Base-by-base conservation (phyloP, 768 basidiomycete species). In the Pulveroboletus ravenelii region DNA sequence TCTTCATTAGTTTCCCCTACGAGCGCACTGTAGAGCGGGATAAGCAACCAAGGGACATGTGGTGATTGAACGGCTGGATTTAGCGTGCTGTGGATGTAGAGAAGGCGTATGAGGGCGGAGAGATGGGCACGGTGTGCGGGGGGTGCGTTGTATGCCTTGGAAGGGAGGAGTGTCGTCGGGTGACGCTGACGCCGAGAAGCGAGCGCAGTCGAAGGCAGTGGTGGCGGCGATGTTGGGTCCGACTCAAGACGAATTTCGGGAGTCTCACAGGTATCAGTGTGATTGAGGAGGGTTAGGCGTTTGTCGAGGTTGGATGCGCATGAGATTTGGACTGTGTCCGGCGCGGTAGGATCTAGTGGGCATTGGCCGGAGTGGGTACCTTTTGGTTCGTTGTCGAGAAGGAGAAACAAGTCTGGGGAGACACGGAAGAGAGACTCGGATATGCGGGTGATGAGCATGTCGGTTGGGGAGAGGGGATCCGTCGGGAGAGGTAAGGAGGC, bases 11-110 rank as follows among this genome's bases (percentile, higher is more conserved):
- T 72, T 59, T 89, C 87, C 60, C 80, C 77, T 15, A 71, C 66
- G 43, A 89, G 69, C 0, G 78, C 79, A 8, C 76, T 75, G 63
- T 88, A 89, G 20, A 90, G 61, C 0, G 86, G 85, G 14, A 89
- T 74, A 10, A 90, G 74, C 10, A 89, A 64, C 30, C 87, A 84
- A 2, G 86, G 80, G 41, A 84, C 74, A 51, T 87, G 78, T 9
- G 81, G 82, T 0, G 86, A 85, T 32, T 79, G 70, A 53, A 82
- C 80, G 13, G 80, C 85, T 10, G 88, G 86, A 64, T 91, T 89
- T 20, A 90, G 74, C 27, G 75, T 72, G 32, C 74, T 77, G 63
- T 90, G 88, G 18, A 89, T 60, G 64, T 85, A 91, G 15, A 89
- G 70, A 30, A 91, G 69, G 35, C 89, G 82, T 20, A 85, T 68